phyloP scores from a whole-genome alignment of 2,329 filamentous ascomycete species.

The Lizonia empirigonia region DNA sequence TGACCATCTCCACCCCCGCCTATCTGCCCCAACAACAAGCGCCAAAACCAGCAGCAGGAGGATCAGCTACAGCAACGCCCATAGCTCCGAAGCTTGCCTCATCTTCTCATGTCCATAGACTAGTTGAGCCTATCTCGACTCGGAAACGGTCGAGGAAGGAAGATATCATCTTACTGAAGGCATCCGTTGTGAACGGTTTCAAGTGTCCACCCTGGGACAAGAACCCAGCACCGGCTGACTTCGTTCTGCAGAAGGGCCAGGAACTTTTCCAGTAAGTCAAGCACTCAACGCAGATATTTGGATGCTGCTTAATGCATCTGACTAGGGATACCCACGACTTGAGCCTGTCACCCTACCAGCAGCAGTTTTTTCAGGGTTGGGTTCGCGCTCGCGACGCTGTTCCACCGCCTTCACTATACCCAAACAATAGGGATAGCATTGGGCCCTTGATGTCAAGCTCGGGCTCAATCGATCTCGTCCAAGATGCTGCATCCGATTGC shows the following conservation, averaged over 20 bases:
- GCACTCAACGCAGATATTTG: slow-evolving; percentile 9
- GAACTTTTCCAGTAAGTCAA: slow-evolving; percentile 61
- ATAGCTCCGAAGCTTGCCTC: slow-evolving; percentile 10
- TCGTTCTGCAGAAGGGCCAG: slow-evolving; percentile 59
- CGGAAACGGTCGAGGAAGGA: slow-evolving; percentile 71
- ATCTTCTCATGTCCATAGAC: slow-evolving; percentile 37
- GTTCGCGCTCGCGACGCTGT: slow-evolving; percentile 74
- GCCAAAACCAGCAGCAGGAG: background rate
- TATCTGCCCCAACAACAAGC: background rate
- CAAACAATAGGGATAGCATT: slow-evolving; percentile 32
- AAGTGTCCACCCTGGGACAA: slow-evolving; percentile 82
- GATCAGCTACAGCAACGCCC: slow-evolving; percentile 2
- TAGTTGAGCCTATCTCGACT: slow-evolving; percentile 58
- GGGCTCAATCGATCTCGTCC: slow-evolving; percentile 78
- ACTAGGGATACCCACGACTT: slow-evolving; percentile 68
- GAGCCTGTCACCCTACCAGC: slow-evolving; percentile 75
- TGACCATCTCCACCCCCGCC: background rate
- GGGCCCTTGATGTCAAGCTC: slow-evolving; percentile 63
- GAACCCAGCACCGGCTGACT: slow-evolving; percentile 66
- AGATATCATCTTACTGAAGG: slow-evolving; percentile 75
- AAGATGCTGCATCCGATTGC: slow-evolving; percentile 95
- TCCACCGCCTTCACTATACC: slow-evolving; percentile 51
- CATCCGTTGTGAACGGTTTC: slow-evolving; percentile 80
- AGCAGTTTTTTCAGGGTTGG: slow-evolving; percentile 81
- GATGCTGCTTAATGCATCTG: background rate